These are phyloP conservation scores for Mycena rosella DNA, from an alignment of 768 basidiomycete species.

Conservation along the genomic window DNA sequence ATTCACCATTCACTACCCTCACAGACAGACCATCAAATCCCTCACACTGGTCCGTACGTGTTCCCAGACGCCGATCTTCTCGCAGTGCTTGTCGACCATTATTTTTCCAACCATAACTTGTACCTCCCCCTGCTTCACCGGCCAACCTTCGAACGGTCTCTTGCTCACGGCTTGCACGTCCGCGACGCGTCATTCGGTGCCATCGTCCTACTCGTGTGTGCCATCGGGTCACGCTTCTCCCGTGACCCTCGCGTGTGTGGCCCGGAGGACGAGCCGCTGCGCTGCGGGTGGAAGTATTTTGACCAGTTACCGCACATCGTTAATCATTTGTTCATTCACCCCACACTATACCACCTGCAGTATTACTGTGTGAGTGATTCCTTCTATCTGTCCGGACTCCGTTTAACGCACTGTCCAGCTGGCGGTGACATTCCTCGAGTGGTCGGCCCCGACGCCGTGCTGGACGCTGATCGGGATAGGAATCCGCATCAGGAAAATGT, in stretches of 20 bases:
- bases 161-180: constrained; percentile 52
- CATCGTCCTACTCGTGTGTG: constrained; percentile 65
- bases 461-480: constrained; percentile 75
- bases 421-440: constrained; percentile 63
- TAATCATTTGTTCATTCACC: neutral
- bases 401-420: constrained; percentile 56
- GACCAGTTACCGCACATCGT: no score
- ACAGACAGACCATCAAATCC: no score
- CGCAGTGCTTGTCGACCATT: neutral
- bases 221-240: constrained; percentile 46
- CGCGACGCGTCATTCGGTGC: constrained; percentile 54
- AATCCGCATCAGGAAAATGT: no score
- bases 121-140: constrained; percentile 63
- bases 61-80: constrained; percentile 54
- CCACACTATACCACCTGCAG: neutral
- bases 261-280: no score
- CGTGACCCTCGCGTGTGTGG: no score
- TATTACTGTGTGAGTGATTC: neutral
- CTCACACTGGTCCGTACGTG: no score
- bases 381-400: neutral
- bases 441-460: constrained; percentile 68
- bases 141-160: constrained; percentile 58
- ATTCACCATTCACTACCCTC: no score
- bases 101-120: constrained; percentile 6
- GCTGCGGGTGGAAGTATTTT: no score